These are phyloP conservation scores for Xylariales sp. DNA, from an alignment of 2,329 filamentous ascomycete genomes.

Conservation along the genomic window DNA sequence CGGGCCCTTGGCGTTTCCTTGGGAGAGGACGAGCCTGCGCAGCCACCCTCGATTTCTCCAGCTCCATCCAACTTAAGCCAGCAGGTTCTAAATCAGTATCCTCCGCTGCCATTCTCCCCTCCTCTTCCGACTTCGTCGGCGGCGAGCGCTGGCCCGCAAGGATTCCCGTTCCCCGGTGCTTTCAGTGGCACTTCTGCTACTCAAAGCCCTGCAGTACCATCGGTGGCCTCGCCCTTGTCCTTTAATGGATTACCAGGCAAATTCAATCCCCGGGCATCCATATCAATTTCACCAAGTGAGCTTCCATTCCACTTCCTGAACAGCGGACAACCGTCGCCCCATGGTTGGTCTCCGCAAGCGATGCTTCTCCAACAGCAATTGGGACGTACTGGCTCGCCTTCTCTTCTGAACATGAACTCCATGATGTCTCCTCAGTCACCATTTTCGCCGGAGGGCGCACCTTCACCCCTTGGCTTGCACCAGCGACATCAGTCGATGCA, in stretches of 20 bases:
- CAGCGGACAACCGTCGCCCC: slow-evolving; percentile 57
- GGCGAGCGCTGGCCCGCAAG: slow-evolving; percentile 58
- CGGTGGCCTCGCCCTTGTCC: slow-evolving; percentile 68
- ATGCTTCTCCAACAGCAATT: slow-evolving; percentile 47
- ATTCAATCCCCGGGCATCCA: slow-evolving; percentile 68
- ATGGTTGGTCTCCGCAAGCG: slow-evolving; percentile 54
- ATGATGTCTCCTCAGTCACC: slow-evolving; percentile 63
- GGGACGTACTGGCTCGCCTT: slow-evolving; percentile 61
- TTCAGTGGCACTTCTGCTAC: slow-evolving; percentile 59
- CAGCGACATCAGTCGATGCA: slow-evolving; percentile 58
- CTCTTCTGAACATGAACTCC: slow-evolving; percentile 46
- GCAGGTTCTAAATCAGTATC: slow-evolving; percentile 70
- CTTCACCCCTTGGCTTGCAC: slow-evolving; percentile 40
- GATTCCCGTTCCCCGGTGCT: slow-evolving; percentile 51
- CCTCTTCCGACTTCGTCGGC: slow-evolving; percentile 76
- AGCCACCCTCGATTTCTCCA: slow-evolving; percentile 61
- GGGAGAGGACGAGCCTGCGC: slow-evolving; percentile 65
- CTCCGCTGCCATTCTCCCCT: slow-evolving; percentile 75
- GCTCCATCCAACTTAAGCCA: slow-evolving; percentile 58
- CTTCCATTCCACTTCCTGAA: slow-evolving; percentile 68
- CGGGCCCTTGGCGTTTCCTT: slow-evolving; percentile 84
- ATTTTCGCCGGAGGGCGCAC: slow-evolving; percentile 49
- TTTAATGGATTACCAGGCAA: slow-evolving; percentile 57
- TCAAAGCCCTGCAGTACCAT: slow-evolving; percentile 59
- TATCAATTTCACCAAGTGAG: slow-evolving; percentile 58